Conservation (phyloP, 345 rosid genomes). For the Brassica nigra region DNA sequence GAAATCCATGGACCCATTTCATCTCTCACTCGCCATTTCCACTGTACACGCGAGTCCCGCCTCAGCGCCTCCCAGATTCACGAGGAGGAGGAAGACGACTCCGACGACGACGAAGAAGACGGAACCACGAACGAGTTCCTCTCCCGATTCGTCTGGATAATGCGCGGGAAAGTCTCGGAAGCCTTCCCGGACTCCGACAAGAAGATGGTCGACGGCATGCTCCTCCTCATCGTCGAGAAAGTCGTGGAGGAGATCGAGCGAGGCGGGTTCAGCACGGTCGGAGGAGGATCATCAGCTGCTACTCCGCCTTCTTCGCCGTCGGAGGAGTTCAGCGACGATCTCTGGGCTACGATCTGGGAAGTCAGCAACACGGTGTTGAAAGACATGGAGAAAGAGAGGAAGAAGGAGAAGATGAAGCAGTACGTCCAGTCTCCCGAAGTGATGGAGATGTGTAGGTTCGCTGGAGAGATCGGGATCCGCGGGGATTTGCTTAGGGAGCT, state of each 20-base stretch:
- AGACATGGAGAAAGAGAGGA: constrained; percentile 82
- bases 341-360: constrained; percentile 83
- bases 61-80: constrained; percentile 27
- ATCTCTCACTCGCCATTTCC: constrained; percentile 43
- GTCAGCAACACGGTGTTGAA: constrained; percentile 74
- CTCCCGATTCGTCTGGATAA: constrained; percentile 77
- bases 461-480: constrained; percentile 83
- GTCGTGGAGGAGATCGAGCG: constrained; percentile 74
- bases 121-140: constrained; percentile 69
- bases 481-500: constrained; percentile 91
- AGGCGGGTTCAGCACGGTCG: constrained; percentile 51
- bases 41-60: constrained; percentile 44
- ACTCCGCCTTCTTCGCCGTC: constrained; percentile 31
- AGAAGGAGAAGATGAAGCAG: constrained; percentile 80
- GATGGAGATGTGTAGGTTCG: constrained; percentile 83
- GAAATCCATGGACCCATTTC: constrained; percentile 6
- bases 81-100: constrained; percentile 51
- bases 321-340: constrained; percentile 64
- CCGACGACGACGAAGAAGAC: constrained; percentile 48
- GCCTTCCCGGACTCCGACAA: constrained; percentile 63
- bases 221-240: constrained; percentile 66
- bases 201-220: constrained; percentile 69
- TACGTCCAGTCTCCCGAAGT: constrained; percentile 74
- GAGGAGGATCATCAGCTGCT: constrained; percentile 30
- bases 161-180: constrained; percentile 70